Conservation (phyloP, 495 filamentous ascomycete genomes). For the Cercophora newfieldiana region DNA sequence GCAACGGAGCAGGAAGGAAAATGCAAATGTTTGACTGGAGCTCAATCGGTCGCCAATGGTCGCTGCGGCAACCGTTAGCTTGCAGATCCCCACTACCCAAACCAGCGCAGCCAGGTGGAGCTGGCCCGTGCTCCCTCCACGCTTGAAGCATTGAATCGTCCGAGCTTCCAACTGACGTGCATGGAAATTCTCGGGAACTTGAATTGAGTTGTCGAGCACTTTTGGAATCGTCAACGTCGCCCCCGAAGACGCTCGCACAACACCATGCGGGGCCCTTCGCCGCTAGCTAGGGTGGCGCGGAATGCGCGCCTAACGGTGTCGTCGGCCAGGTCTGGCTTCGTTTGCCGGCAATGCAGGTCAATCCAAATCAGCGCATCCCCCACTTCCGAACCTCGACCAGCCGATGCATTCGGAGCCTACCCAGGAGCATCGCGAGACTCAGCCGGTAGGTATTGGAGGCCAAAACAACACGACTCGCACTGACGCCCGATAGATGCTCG, state of each 20-base stretch:
- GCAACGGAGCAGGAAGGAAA: constrained; percentile 1
- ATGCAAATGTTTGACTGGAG: constrained; percentile 1
- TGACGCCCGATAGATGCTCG: constrained; percentile 67
- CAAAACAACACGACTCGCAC: constrained; percentile 1
- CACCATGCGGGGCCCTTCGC: constrained; percentile 34
- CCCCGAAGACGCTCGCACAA: constrained; percentile 13
- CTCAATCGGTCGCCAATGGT: constrained; percentile 1
- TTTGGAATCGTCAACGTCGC: neutral
- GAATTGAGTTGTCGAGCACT: neutral
- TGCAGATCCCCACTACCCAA: neutral
- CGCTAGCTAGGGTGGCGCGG: constrained; percentile 26
- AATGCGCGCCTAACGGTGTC: constrained; percentile 12
- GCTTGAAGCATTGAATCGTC: constrained; percentile 5
- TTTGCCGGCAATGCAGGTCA: constrained; percentile 50
- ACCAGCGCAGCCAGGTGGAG: neutral
- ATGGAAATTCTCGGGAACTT: neutral
- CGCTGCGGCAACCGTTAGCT: constrained; percentile 5
- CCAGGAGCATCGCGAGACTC: constrained; percentile 34
- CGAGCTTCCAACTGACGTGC: neutral
- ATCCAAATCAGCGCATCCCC: constrained; percentile 57
- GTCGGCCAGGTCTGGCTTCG: constrained; percentile 25
- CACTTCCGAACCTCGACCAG: constrained; percentile 48
- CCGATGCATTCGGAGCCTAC: constrained; percentile 49
- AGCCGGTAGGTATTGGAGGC: constrained; percentile 37
- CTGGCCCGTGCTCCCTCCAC: constrained; percentile 6